phyloP scores from a whole-genome alignment of 129 eudicot genomes.

The Escallonia rubra region DNA sequence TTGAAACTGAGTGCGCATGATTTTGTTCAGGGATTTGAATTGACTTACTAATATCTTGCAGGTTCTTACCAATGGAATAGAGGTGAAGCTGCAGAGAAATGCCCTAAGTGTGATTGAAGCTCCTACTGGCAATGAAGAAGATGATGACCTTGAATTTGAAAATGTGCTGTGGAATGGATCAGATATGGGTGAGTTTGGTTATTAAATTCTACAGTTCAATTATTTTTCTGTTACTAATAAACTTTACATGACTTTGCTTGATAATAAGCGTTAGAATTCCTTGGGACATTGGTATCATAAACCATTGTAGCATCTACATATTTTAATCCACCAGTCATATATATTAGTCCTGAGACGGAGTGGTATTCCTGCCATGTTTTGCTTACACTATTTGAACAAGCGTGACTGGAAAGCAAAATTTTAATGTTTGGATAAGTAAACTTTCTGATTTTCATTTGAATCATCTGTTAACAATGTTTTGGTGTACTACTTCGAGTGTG shows the following conservation, averaged over 20 bases:
- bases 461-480: not conserved
- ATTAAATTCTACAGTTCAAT: not conserved
- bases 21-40: not conserved
- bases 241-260: not conserved
- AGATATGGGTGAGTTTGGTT: conserved; percentile 47
- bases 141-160: conserved; percentile 71
- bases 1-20: too few relatives aligned
- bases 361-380: not conserved
- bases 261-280: not conserved
- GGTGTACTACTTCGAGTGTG: too few relatives aligned
- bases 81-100: conserved; percentile 84
- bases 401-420: not conserved
- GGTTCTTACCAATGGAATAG: conserved; percentile 92
- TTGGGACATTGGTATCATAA: not conserved
- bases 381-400: not conserved
- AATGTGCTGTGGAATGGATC: conserved; percentile 59
- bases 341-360: not conserved
- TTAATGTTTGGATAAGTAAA: not conserved
- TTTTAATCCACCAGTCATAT: too few relatives aligned
- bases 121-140: conserved; percentile 89
- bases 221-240: not conserved
- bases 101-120: conserved; percentile 85
- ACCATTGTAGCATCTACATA: too few relatives aligned
- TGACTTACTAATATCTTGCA: conserved; percentile 10
- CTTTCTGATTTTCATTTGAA: not conserved